Conservation (phyloP, 257 asterid genomes). For the Rehmannia glutinosa region DNA sequence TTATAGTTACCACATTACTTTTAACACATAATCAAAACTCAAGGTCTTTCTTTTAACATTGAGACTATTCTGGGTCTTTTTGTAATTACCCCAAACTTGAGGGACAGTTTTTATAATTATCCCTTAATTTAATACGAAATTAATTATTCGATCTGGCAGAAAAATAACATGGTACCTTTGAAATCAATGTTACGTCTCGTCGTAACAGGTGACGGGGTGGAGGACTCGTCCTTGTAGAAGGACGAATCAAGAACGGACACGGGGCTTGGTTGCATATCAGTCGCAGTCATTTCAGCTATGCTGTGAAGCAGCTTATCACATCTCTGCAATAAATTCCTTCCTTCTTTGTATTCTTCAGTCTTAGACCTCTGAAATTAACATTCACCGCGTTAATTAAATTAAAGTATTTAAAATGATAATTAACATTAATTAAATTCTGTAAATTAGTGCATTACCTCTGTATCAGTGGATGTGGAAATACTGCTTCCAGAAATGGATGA, state of each 20-base stretch:
- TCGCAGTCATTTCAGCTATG: slow-evolving; percentile 74
- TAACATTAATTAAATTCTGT: background rate
- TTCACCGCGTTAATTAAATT: background rate
- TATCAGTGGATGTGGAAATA: slow-evolving; percentile 60
- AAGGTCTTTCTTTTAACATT: too few species aligned
- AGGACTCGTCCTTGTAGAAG: slow-evolving; percentile 75
- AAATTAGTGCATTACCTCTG: slow-evolving; percentile 48
- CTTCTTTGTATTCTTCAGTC: slow-evolving; percentile 63
- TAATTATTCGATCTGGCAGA: too few species aligned
- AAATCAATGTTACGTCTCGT: slow-evolving; percentile 66
- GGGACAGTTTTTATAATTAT: too few species aligned
- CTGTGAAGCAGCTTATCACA: slow-evolving; percentile 90
- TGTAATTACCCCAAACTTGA: too few species aligned
- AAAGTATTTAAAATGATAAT: background rate
- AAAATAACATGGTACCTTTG: slow-evolving; percentile 45
- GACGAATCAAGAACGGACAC: slow-evolving; percentile 95
- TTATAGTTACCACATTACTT: too few species aligned
- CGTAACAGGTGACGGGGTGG: slow-evolving; percentile 75
- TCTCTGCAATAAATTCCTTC: slow-evolving; percentile 70
- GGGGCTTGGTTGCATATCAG: slow-evolving; percentile 85
- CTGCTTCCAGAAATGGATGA: slow-evolving; percentile 80
- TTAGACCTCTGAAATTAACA: slow-evolving; percentile 48
- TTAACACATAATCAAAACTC: too few species aligned
- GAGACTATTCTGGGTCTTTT: too few species aligned
- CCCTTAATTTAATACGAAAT: too few species aligned